Percentiles rank a stretch among this genome's conserved stretches.
Evolutionary conservation across 2,329 filamentous ascomycete genomes (phyloP).

Genomic region (Bipolaris cookei): DNA sequence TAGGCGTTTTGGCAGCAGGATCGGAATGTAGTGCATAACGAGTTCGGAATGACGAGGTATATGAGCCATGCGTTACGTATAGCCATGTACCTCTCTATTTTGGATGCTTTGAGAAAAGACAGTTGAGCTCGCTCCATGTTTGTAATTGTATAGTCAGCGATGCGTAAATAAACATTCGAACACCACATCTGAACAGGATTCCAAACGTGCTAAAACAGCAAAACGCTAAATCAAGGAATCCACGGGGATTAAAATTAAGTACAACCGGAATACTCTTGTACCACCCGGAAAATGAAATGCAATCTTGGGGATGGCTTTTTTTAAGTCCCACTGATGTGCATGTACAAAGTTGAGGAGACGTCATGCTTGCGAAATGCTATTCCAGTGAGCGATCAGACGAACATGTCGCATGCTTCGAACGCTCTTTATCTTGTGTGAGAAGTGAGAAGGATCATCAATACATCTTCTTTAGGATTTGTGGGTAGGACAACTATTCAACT

Average conservation of each 20-base stretch:
- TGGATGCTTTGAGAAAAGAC: background rate
- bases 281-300: too few relatives aligned
- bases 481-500: background rate
- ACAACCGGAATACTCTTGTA: too few relatives aligned
- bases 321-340: background rate
- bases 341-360: background rate
- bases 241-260: too few relatives aligned
- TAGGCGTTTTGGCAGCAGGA: conserved; percentile 12
- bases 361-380: background rate
- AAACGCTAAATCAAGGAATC: background rate
- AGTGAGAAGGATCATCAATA: background rate
- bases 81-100: background rate
- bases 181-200: background rate
- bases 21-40: conserved; percentile 1
- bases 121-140: background rate
- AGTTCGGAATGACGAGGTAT: background rate
- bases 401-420: background rate
- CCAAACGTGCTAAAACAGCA: background rate
- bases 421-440: background rate
- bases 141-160: background rate
- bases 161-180: background rate
- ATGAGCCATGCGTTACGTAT: background rate
- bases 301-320: too few relatives aligned
- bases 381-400: too few relatives aligned
- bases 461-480: background rate